Conservation (phyloP, 352 stramenopile species). For the Globisporangium canariense region DNA sequence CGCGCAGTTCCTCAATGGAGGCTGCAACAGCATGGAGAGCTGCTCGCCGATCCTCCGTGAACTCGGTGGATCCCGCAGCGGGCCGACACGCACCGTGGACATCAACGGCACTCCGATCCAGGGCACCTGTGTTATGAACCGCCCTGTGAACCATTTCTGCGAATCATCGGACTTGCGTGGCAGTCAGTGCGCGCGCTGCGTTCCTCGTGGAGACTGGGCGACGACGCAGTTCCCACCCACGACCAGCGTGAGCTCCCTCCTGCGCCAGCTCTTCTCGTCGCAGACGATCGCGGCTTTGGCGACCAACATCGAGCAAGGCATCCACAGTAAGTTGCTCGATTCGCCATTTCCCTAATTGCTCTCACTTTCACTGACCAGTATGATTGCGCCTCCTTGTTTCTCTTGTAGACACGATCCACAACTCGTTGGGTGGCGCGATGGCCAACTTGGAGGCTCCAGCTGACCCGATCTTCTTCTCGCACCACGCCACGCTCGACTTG, state of each 20-base stretch:
- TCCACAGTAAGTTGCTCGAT: slow-evolving; percentile 59
- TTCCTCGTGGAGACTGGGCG: slow-evolving; percentile 70
- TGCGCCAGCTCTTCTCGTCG: slow-evolving; percentile 66
- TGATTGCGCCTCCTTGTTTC: slow-evolving; percentile 1
- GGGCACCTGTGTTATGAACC: slow-evolving; percentile 47
- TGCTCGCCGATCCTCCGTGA: slow-evolving; percentile 71
- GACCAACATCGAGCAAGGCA: slow-evolving; percentile 60
- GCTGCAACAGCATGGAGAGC: slow-evolving; percentile 66
- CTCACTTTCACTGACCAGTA: slow-evolving; percentile 13
- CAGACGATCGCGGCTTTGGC: slow-evolving; percentile 67
- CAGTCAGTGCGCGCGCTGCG: slow-evolving; percentile 47
- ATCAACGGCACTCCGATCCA: slow-evolving; percentile 70
- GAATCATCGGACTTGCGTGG: slow-evolving; percentile 46
- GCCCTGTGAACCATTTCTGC: slow-evolving; percentile 73
- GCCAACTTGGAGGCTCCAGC: slow-evolving; percentile 64
- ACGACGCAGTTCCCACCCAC: slow-evolving; percentile 53
- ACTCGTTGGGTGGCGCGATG: slow-evolving; percentile 64
- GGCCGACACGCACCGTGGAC: slow-evolving; percentile 29
- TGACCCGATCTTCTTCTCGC: slow-evolving; percentile 86
- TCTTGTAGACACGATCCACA: slow-evolving; percentile 76
- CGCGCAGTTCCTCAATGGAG: slow-evolving; percentile 54
- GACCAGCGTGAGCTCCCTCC: slow-evolving; percentile 67
- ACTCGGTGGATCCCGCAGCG: slow-evolving; percentile 53
- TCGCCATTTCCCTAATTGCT: not conserved
- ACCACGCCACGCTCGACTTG: slow-evolving; percentile 80